Base-by-base conservation (phyloP, 2,329 filamentous ascomycete genomes). In the Monilinia aucupariae region DNA sequence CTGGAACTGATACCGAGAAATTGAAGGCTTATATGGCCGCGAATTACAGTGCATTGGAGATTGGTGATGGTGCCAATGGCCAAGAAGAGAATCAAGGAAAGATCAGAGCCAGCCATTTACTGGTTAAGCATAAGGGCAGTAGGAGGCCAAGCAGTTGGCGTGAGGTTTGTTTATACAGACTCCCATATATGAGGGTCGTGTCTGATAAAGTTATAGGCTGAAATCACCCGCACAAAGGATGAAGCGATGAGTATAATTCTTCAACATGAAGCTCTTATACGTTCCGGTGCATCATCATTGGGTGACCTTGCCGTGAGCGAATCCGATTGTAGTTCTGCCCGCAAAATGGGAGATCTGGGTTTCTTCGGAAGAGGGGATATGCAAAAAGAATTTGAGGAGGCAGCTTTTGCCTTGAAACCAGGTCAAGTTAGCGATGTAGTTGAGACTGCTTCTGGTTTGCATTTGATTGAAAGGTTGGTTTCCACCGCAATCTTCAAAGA, bases 301-400 rank as follows among this genome's bases (percentile, higher is more conserved):
- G 91, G 91, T 54, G 90, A 97, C 68, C 82, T 99, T 68, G 94
- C 94, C 15, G 84, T 86, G 64, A 89, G 86, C 50, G 94, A 97
- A 79, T 96, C 91, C 20, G 94, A 99, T 78, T 97, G 93, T 79
- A 96, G 90, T 76, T 97, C 92, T 71, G 92, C 94, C 37, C 85
- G 92, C 71, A 99, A 97, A 83, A 85, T 87, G 69, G 94, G 94
- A 63, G 94, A 99, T 75, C 79, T 99, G 79, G 94, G 94, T 25
- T 96, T 92, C 77, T 99, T 99, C 76, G 92, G 91, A 62, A 87
- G 84, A 71, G 91, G 92, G 34, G 93, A 97, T 73, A 99, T 99
- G 94, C 94, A 99, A 76, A 93, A 92, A 80, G 93, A 97, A 78
- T 99, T 99, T 73, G 94, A 99, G 78, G 91, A 97, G 63, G 92